Conservation (phyloP, 2,329 filamentous ascomycete genomes). For the Tolypocladium guangdongense region DNA sequence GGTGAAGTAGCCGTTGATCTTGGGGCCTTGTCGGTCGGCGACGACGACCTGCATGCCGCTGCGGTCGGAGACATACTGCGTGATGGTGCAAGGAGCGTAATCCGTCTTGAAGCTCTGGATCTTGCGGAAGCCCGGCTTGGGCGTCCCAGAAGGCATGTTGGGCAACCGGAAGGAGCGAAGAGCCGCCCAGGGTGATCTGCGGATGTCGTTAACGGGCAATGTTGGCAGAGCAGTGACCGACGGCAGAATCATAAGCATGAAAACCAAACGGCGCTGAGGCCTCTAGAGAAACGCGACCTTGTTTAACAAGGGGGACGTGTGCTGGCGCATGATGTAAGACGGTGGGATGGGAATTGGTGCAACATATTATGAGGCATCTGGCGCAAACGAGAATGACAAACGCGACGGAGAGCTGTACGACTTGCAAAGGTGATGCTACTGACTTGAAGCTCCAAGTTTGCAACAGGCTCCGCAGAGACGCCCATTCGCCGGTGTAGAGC, state of each 20-base stretch:
- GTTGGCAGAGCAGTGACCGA: background rate
- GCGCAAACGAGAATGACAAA: background rate
- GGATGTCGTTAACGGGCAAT: background rate
- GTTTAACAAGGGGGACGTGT: background rate
- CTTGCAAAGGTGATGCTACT: too few relatives aligned
- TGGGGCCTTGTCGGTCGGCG: constrained; percentile 87
- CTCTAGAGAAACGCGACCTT: background rate
- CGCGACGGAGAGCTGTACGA: too few relatives aligned
- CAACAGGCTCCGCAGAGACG: too few relatives aligned
- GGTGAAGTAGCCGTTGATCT: constrained; percentile 88
- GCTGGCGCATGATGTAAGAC: background rate
- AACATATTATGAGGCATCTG: background rate
- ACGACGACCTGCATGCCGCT: constrained; percentile 94
- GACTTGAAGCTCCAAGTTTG: too few relatives aligned
- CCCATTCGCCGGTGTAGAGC: too few relatives aligned
- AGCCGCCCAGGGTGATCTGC: background rate
- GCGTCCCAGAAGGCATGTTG: constrained; percentile 41
- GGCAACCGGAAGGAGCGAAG: constrained; percentile 7
- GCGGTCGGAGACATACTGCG: constrained; percentile 89
- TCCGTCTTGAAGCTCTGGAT: constrained; percentile 80
- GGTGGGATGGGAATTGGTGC: background rate
- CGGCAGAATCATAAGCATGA: too few relatives aligned
- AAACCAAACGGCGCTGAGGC: too few relatives aligned
- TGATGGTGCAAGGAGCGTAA: constrained; percentile 80
- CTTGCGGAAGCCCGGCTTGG: constrained; percentile 60